phyloP scores from a whole-genome alignment of 495 filamentous ascomycete genomes.

The Xylona heveae region DNA sequence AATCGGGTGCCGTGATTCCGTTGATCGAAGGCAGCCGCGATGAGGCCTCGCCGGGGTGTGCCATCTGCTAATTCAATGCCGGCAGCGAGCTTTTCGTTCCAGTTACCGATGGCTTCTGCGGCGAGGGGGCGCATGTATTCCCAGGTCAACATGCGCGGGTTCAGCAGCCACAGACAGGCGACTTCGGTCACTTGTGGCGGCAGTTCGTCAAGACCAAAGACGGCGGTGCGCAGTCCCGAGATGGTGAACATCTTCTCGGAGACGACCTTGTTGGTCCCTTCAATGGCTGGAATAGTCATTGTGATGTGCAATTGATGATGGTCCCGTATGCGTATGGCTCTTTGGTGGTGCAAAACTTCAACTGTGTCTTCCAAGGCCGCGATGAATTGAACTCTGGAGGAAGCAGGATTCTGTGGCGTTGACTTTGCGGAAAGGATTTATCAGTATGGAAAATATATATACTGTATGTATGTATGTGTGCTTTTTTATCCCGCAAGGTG shows the following conservation, averaged over 20 bases:
- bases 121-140: conserved; percentile 47
- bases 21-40: conserved; percentile 72
- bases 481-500: too few relatives aligned
- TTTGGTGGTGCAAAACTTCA: too few relatives aligned
- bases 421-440: too few relatives aligned
- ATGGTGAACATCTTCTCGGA: conserved; percentile 43
- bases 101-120: conserved; percentile 29
- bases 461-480: too few relatives aligned
- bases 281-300: too few relatives aligned
- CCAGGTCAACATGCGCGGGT: conserved; percentile 48
- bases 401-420: too few relatives aligned
- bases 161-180: conserved; percentile 70
- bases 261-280: too few relatives aligned
- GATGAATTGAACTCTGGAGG: too few relatives aligned
- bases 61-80: conserved; percentile 5
- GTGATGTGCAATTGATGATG: too few relatives aligned
- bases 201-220: conserved; percentile 66
- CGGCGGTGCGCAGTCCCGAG: conserved; percentile 50
- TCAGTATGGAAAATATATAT: too few relatives aligned
- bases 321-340: too few relatives aligned
- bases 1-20: conserved; percentile 68
- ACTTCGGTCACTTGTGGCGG: conserved; percentile 23
- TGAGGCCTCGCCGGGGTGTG: conserved; percentile 27
- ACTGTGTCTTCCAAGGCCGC: too few relatives aligned
- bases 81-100: conserved; percentile 22